Percentiles rank a stretch among this genome's conserved stretches.
These are phyloP conservation scores for Acacia pycnantha DNA, from an alignment of 331 rosid genomes.

Conservation along the genomic window DNA sequence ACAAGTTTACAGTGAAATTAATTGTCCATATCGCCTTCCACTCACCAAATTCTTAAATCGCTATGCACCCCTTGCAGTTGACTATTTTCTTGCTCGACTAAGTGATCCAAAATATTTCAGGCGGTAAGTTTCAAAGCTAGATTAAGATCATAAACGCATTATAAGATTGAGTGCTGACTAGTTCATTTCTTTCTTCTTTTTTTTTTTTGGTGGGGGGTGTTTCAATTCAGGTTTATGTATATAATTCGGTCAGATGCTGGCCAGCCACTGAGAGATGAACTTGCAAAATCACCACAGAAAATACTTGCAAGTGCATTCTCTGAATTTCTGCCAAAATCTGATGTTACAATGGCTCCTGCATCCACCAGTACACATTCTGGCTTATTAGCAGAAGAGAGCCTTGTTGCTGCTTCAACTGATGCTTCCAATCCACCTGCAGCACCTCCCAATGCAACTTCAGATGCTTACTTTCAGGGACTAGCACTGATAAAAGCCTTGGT, in stretches of 20 bases:
- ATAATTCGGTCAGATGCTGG: constrained; percentile 93
- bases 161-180: constrained; percentile 29
- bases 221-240: constrained; percentile 76
- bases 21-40: constrained; percentile 17
- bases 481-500: constrained; percentile 86
- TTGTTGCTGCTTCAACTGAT: constrained; percentile 5
- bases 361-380: constrained; percentile 57
- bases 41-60: constrained; percentile 84
- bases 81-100: constrained; percentile 90
- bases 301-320: constrained; percentile 89
- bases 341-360: constrained; percentile 55
- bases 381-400: constrained; percentile 68
- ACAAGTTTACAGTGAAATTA: constrained; percentile 58
- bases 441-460: constrained; percentile 46
- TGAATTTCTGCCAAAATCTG: constrained; percentile 71
- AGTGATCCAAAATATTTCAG: constrained; percentile 93
- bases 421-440: constrained; percentile 9
- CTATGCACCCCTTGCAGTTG: constrained; percentile 82
- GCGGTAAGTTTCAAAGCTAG: constrained; percentile 47
- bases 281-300: constrained; percentile 74
- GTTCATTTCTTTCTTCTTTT: too few relatives aligned
- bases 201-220: background rate
- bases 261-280: constrained; percentile 45
- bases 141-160: background rate
- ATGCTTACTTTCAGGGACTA: constrained; percentile 94